Evolutionary conservation across 495 filamentous ascomycete species (phyloP), one percentile per base, ranked within the genome.

Genomic region (Hyaloscypha finlandica): DNA sequence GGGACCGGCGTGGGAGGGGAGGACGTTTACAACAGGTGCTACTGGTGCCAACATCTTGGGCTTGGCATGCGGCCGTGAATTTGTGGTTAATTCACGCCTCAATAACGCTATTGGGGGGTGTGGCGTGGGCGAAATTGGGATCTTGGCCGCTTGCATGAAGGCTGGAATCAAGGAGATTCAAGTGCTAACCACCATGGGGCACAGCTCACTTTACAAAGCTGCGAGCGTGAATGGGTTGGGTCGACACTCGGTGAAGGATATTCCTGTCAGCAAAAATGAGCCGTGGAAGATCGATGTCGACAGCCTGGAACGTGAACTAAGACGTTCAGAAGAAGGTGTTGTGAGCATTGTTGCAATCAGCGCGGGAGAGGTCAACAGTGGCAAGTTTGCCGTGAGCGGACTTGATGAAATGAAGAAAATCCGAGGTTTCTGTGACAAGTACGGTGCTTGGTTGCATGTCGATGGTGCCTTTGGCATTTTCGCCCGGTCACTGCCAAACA

Each of bases 401-500:
- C 33, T 80, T 12, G 76, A 78, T 19, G 86, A 92, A 14, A 85
- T 97, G 82, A 76, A 75, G 53, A 75, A 80, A 55, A 76, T 97
- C 48, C 82, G 93, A 68, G 75, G 76, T 1, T 71, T 97, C 30
- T 93, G 90, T 53, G 89, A 94, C 72, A 78, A 82, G 64, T 88
- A 94, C 73, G 85, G 84, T 8, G 89, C 90, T 2, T 98, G 94
- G 94, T 77, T 98, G 25, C 94, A 98, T 77, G 90, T 93, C 31
- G 94, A 97, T 72, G 94, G 89, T 9, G 87, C 94, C 0, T 97
- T 98, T 73, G 94, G 94, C 0, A 83, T 97, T 20, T 93, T 97
- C 71, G 90, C 84, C 6, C 85, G 93, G 19, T 74, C 86, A 3
- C 77, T 95, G 1, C 83, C 86, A 12, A 78, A 78, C 0, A 81